Percentiles rank a stretch among this genome's conserved stretches.
These are phyloP conservation scores for Candida mattraensis DNA, from an alignment of 805 yeast genomes.

Conservation along the genomic window DNA sequence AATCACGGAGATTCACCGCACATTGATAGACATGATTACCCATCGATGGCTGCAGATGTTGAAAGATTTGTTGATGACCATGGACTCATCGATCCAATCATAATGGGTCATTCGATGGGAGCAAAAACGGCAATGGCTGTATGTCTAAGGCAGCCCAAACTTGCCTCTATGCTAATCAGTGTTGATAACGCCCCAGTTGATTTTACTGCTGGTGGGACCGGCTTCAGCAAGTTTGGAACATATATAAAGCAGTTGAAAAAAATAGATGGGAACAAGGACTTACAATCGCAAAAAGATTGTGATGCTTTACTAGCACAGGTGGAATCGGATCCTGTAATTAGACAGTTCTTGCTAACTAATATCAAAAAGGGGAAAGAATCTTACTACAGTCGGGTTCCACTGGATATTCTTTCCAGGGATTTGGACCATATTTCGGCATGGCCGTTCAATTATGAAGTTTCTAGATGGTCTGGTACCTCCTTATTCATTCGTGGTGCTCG, in stretches of 20 bases:
- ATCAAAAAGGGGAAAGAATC: constrained; percentile 45
- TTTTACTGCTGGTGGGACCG: constrained; percentile 44
- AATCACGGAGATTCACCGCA: constrained; percentile 96
- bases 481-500: constrained; percentile 77
- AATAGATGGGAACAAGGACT: constrained; percentile 47
- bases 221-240: constrained; percentile 51
- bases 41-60: constrained; percentile 83
- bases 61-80: constrained; percentile 60
- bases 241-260: constrained; percentile 65
- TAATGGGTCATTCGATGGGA: constrained; percentile 88
- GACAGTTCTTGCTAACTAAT: constrained; percentile 79
- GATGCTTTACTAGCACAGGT: constrained; percentile 59
- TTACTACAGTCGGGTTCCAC: constrained; percentile 61
- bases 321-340: constrained; percentile 57
- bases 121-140: constrained; percentile 93
- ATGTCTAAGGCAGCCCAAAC: constrained; percentile 63
- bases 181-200: constrained; percentile 92
- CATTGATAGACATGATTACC: constrained; percentile 66
- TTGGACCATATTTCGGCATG: constrained; percentile 71
- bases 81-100: constrained; percentile 48
- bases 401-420: constrained; percentile 63
- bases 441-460: constrained; percentile 60
- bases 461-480: constrained; percentile 68
- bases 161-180: constrained; percentile 61
- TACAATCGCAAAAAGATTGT: constrained; percentile 62